A percentile compares a stretch with the other conserved stretches of the same genome.
These are phyloP conservation scores for Zymoseptoria tritici DNA, from an alignment of 2,329 filamentous ascomycete species.

Conservation along the genomic window DNA sequence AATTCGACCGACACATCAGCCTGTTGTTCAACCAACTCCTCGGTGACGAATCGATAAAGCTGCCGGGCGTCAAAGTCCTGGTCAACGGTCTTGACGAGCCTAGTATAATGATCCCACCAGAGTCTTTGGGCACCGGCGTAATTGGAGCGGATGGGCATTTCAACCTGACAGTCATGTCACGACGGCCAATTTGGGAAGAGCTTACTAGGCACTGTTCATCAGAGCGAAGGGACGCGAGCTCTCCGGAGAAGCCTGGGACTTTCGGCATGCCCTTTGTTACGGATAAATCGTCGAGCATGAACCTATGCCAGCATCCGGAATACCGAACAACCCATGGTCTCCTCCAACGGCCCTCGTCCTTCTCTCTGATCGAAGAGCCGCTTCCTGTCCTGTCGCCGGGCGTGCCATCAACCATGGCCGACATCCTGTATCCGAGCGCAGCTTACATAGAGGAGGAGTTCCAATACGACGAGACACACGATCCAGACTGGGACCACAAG, in stretches of 20 bases:
- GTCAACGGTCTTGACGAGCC: not conserved
- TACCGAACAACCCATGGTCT: not conserved
- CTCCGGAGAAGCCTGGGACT: not conserved
- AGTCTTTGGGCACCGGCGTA: not conserved
- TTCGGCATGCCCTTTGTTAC: not conserved
- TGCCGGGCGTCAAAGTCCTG: not conserved
- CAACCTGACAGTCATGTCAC: not conserved
- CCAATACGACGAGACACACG: constrained; percentile 61
- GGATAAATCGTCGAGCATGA: not conserved
- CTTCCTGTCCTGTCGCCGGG: not conserved
- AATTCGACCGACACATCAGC: not conserved
- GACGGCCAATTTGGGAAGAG: not conserved
- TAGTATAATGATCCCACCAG: not conserved
- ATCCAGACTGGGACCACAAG: constrained; percentile 70
- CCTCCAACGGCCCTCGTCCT: not conserved
- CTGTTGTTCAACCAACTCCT: not conserved
- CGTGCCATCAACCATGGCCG: constrained; percentile 28
- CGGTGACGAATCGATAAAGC: not conserved
- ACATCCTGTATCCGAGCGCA: constrained; percentile 88
- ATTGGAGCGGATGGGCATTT: not conserved
- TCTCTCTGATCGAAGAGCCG: not conserved
- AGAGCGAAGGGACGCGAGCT: not conserved
- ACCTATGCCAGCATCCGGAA: not conserved
- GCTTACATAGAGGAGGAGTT: constrained; percentile 96
- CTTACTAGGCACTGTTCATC: not conserved